phyloP scores from a whole-genome alignment of 2,329 filamentous ascomycete species.

The Intubia oerlemansii region DNA sequence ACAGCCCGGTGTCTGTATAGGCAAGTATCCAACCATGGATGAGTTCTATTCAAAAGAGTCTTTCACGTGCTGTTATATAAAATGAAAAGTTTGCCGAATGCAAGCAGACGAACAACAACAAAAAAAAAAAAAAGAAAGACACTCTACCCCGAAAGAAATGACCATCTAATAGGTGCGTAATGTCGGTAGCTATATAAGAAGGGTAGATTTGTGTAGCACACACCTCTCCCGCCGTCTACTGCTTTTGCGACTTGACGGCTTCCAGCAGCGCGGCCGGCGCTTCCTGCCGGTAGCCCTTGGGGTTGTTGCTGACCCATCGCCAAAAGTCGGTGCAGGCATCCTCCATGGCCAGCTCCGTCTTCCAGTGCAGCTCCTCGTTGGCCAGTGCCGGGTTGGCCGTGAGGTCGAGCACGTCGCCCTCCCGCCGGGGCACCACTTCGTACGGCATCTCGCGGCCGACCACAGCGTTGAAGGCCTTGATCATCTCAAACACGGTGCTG shows the following conservation, averaged over 20 bases:
- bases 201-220: too few relatives aligned
- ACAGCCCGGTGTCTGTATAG: too few relatives aligned
- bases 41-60: too few relatives aligned
- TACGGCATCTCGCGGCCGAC: conserved; percentile 77
- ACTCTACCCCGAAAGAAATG: too few relatives aligned
- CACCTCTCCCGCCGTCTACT: neutral
- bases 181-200: too few relatives aligned
- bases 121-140: too few relatives aligned
- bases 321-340: conserved; percentile 87
- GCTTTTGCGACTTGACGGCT: conserved; percentile 17
- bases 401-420: conserved; percentile 82
- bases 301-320: conserved; percentile 95
- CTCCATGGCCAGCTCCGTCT: conserved; percentile 75
- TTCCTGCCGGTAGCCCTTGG: conserved; percentile 78
- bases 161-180: too few relatives aligned
- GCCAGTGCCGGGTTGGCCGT: conserved; percentile 79
- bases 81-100: too few relatives aligned
- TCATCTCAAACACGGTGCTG: conserved; percentile 91
- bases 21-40: too few relatives aligned
- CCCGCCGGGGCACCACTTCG: conserved; percentile 60
- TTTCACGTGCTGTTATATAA: too few relatives aligned
- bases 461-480: conserved; percentile 77
- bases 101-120: too few relatives aligned
- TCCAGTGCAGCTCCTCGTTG: conserved; percentile 80
- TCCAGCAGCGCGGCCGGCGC: conserved; percentile 69